Conservation (phyloP, 163 green algal species). For the Prototheca wickerhamii region DNA sequence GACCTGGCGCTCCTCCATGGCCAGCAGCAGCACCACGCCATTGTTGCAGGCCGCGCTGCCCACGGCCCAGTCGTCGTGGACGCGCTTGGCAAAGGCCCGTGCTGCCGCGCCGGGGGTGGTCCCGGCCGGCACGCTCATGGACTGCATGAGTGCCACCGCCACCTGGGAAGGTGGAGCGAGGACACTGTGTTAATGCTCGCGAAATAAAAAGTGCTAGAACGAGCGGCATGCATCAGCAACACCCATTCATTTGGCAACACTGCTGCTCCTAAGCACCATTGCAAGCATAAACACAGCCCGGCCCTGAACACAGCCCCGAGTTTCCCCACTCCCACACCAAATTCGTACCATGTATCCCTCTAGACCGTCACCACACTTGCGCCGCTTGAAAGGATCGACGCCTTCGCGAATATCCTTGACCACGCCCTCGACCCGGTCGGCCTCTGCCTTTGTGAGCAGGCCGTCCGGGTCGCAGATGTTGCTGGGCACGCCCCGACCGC, state of each 20-base stretch:
- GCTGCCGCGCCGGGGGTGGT: constrained; percentile 17
- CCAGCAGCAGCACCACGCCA: constrained; percentile 52
- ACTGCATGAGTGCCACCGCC: constrained; percentile 51
- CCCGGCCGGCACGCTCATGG: constrained; percentile 19
- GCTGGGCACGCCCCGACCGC: constrained; percentile 26
- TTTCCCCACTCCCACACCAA: too few relatives aligned
- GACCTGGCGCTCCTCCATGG: constrained; percentile 44
- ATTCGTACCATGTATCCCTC: constrained; percentile 45
- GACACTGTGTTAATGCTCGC: neutral
- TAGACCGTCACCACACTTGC: constrained; percentile 22
- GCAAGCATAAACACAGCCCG: neutral
- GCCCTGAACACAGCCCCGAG: too few relatives aligned
- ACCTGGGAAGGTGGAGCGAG: constrained; percentile 31
- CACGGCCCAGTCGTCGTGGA: constrained; percentile 56
- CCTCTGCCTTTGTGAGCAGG: constrained; percentile 25
- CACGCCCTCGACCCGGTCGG: constrained; percentile 44
- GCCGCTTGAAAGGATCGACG: constrained; percentile 25
- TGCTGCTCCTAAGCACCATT: neutral
- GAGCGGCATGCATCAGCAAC: neutral
- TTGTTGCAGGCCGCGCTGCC: constrained; percentile 46
- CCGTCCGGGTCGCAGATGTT: constrained; percentile 60
- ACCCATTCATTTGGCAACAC: neutral
- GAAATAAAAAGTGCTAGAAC: too few relatives aligned
- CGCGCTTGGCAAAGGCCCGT: constrained; percentile 34
- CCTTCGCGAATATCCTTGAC: constrained; percentile 47